Base-by-base conservation (phyloP, 2,329 filamentous ascomycete species). In the Paracoccidioides lutzii region DNA sequence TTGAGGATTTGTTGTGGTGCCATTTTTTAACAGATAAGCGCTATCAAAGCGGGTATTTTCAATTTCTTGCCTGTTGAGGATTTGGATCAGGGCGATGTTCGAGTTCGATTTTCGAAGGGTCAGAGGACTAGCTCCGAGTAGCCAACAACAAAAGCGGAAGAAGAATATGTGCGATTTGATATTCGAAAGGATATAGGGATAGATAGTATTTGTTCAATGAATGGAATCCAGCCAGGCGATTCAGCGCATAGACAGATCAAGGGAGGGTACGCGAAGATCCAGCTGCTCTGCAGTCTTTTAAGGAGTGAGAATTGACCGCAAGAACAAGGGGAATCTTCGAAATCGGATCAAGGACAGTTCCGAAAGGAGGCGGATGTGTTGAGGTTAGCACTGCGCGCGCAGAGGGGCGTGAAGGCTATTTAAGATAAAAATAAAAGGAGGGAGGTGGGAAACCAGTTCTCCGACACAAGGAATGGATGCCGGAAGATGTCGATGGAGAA, bases 1-100 rank as follows among this genome's bases (percentile, higher is more conserved):
- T 60, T 62, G 40, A 61, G 51, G 38, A 62, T 51, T 22, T 53
- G 22, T 22, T 22, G 40, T 35, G 59, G 60, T 54, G 59, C 58
- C 60, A 61, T 62, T 58, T 50, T 55, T 30, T 28, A 38, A 30
- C 12, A 56, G 15, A 37, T 5, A 15, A 32, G 33, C 42, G 52
- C 52, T 54, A 48, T 54, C 52, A 54, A 54, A 54, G 52, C 52
- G 52, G 30, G 22, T 5, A 15, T 12, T 37, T 30, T 46, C 7
- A 44, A n/a, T 35, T 28, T 38, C 9, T 8, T 46, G 52, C 5
- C n/a, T 12, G 10, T 33, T 22, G 22, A n/a, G 42, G 12, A 28
- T 32, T 7, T 38, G 12, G 37, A 38, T 12, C n/a, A 12, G 3
- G 30, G 46, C 32, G 3, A 35, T 15, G 35, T 50, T 37, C 32